phyloP scores from a whole-genome alignment of 345 rosid genomes.

The Pistacia vera region DNA sequence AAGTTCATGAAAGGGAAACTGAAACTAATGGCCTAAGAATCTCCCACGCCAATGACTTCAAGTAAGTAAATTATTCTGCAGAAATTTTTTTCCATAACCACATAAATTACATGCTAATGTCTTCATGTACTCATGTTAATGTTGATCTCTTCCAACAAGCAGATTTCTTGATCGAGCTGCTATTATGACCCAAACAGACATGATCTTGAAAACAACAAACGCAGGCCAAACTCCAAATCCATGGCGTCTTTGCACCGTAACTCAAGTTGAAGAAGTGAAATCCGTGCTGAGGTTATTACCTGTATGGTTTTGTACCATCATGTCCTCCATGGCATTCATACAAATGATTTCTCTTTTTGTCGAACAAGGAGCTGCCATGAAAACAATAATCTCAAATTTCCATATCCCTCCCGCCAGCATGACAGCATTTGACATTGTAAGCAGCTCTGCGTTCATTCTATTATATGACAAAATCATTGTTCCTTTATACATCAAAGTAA shows the following conservation, averaged over 20 bases:
- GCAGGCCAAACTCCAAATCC: slow-evolving; percentile 18
- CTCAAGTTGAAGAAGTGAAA: slow-evolving; percentile 50
- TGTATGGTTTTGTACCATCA: slow-evolving; percentile 38
- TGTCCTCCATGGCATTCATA: slow-evolving; percentile 33
- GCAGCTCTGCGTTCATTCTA: slow-evolving; percentile 34
- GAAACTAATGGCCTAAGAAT: slow-evolving; percentile 22
- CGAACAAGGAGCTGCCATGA: slow-evolving; percentile 51
- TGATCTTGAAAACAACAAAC: background rate
- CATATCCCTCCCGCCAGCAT: slow-evolving; percentile 44
- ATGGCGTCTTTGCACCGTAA: slow-evolving; percentile 43
- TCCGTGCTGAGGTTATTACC: slow-evolving; percentile 38
- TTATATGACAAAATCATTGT: slow-evolving; percentile 29
- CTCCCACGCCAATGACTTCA: slow-evolving; percentile 34
- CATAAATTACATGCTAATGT: no score
- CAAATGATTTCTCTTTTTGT: slow-evolving; percentile 41
- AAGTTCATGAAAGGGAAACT: slow-evolving; percentile 14
- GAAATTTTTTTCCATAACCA: background rate
- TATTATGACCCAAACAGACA: slow-evolving; percentile 18
- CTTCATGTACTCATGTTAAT: no score
- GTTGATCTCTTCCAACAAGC: background rate
- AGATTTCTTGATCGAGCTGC: slow-evolving; percentile 51
- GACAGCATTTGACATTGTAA: slow-evolving; percentile 39
- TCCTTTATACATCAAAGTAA: slow-evolving; percentile 27
- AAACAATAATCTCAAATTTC: slow-evolving; percentile 24
- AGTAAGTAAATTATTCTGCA: slow-evolving; percentile 15